Percentiles rank a stretch among this genome's conserved stretches.
phyloP scores from a whole-genome alignment of 805 yeast species.

The Ascoidea tarda region DNA sequence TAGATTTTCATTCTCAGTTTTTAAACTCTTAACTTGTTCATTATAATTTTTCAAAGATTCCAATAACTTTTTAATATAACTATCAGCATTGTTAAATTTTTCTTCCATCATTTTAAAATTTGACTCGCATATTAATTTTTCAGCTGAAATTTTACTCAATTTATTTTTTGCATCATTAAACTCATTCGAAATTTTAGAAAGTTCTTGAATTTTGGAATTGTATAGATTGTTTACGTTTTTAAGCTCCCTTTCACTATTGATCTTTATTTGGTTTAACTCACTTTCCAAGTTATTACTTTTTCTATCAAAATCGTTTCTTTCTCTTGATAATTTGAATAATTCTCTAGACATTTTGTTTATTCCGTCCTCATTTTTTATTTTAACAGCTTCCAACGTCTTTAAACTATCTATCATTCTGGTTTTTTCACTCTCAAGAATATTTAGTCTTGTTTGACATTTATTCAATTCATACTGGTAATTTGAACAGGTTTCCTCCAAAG shows the following conservation, averaged over 20 bases:
- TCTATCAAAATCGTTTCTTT: conserved; percentile 35
- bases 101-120: too few relatives aligned
- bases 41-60: neutral
- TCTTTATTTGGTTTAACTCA: too few relatives aligned
- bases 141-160: too few relatives aligned
- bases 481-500: neutral
- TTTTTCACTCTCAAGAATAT: conserved; percentile 12
- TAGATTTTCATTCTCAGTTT: neutral
- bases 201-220: too few relatives aligned
- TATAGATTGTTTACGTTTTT: too few relatives aligned
- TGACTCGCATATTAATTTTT: too few relatives aligned
- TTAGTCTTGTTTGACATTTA: conserved; percentile 4
- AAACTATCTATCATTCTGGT: conserved; percentile 15
- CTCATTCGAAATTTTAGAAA: too few relatives aligned
- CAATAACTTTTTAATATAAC: neutral
- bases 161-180: too few relatives aligned
- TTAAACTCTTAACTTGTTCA: neutral
- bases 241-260: too few relatives aligned
- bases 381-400: conserved; percentile 20
- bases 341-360: conserved; percentile 86
- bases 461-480: conserved; percentile 1
- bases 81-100: neutral
- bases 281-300: too few relatives aligned
- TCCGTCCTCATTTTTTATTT: conserved; percentile 67
- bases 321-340: conserved; percentile 47